These are phyloP conservation scores for Arthrobotrys megalospora DNA, from an alignment of 2,329 filamentous ascomycete species.

Conservation along the genomic window DNA sequence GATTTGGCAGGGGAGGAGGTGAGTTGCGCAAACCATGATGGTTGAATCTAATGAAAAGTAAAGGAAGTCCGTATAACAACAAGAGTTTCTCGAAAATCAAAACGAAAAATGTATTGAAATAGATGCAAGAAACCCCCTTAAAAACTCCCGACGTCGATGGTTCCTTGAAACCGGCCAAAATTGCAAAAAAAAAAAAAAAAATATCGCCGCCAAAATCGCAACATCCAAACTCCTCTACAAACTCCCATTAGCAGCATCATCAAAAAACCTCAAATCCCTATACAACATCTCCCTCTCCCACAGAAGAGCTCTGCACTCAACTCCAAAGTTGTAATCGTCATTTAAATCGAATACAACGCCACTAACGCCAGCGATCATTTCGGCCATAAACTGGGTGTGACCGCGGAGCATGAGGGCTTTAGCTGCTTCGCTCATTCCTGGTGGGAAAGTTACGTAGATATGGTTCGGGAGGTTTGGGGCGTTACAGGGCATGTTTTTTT, in stretches of 20 bases:
- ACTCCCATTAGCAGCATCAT: no score
- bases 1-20: constrained; percentile 10
- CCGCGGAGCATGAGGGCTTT: constrained; percentile 9
- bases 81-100: no score
- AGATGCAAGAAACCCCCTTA: no score
- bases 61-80: no score
- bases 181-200: no score
- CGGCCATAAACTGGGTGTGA: neutral
- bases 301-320: neutral
- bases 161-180: no score
- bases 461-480: neutral
- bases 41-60: neutral
- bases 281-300: neutral
- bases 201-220: no score
- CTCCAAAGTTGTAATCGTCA: neutral
- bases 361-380: neutral
- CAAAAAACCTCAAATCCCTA: neutral
- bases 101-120: no score
- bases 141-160: no score
- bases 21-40: constrained; percentile 33
- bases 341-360: neutral
- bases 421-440: neutral
- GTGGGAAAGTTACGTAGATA: neutral
- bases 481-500: constrained; percentile 16
- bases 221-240: no score